Percentiles rank a stretch among this genome's conserved stretches.
Evolutionary conservation across 371 early-diverging fungal genomes (phyloP).

Genomic region (Saksenaea vasiformis): DNA sequence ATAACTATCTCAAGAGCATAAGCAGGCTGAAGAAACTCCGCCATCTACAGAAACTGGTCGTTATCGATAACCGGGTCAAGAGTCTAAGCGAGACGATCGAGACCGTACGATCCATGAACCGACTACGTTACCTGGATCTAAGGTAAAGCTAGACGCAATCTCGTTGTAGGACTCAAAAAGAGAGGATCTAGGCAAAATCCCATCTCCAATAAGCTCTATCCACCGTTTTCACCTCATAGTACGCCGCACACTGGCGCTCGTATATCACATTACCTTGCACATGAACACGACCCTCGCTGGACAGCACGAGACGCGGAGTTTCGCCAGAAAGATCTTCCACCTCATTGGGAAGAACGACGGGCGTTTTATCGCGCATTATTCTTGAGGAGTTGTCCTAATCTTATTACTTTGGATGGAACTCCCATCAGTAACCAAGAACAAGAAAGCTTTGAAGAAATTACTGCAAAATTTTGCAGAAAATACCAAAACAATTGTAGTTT

Average conservation of each 20-base stretch:
- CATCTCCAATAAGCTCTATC: conserved; percentile 33
- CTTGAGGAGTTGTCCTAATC: conserved; percentile 37
- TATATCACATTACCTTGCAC: conserved; percentile 33
- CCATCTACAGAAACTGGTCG: conserved; percentile 45
- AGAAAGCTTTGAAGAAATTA: conserved; percentile 2
- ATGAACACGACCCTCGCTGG: conserved; percentile 45
- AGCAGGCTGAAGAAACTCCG: conserved; percentile 45
- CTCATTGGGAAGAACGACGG: conserved; percentile 46
- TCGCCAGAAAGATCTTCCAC: conserved; percentile 27
- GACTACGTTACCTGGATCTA: conserved; percentile 49
- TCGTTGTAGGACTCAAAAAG: not conserved
- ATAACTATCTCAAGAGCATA: conserved; percentile 52
- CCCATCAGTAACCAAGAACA: conserved; percentile 15
- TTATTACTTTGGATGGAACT: conserved; percentile 51
- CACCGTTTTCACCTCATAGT: conserved; percentile 14
- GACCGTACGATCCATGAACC: conserved; percentile 38
- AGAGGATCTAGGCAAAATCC: conserved; percentile 29
- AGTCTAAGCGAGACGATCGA: conserved; percentile 35
- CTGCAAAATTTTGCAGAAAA: conserved; percentile 4
- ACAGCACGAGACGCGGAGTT: conserved; percentile 39
- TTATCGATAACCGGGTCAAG: conserved; percentile 55
- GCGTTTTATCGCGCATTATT: conserved; percentile 48
- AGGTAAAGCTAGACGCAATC: conserved; percentile 30
- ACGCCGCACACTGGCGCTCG: not conserved
- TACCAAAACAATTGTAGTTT: not conserved